Conservation (phyloP, 257 asterid genomes). For the Solanum habrochaites region DNA sequence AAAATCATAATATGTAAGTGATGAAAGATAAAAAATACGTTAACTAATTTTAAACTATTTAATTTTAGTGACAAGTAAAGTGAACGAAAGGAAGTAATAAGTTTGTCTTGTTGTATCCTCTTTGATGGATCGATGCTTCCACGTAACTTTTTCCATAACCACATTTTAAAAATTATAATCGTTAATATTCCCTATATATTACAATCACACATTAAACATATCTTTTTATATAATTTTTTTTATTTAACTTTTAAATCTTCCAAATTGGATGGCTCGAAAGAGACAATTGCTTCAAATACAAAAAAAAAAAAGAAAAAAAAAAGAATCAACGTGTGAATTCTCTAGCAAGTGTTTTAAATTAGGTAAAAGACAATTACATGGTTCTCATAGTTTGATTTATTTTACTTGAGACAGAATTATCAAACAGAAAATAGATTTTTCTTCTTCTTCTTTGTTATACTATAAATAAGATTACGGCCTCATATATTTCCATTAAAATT, state of each 20-base stretch:
- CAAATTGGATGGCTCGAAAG: neutral
- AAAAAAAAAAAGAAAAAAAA: neutral
- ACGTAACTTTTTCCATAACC: neutral
- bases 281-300: neutral
- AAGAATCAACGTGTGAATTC: neutral
- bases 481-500: too few species aligned
- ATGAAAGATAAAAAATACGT: rapidly evolving
- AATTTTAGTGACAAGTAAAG: neutral
- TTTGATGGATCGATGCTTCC: neutral
- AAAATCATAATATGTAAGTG: neutral
- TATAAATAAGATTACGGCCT: too few species aligned
- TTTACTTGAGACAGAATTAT: neutral
- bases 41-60: too few species aligned
- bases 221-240: neutral
- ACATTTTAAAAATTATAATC: neutral
- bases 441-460: neutral
- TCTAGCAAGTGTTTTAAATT: neutral
- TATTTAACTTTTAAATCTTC: neutral
- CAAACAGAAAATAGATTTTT: neutral
- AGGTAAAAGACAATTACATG: neutral
- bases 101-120: neutral
- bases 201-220: neutral
- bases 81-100: neutral
- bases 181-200: neutral
- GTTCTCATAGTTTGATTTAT: neutral